A percentile compares a stretch with the other conserved stretches of the same genome.
phyloP scores from a whole-genome alignment of 2,329 filamentous ascomycete genomes.

The Aureobasidium sp. region DNA sequence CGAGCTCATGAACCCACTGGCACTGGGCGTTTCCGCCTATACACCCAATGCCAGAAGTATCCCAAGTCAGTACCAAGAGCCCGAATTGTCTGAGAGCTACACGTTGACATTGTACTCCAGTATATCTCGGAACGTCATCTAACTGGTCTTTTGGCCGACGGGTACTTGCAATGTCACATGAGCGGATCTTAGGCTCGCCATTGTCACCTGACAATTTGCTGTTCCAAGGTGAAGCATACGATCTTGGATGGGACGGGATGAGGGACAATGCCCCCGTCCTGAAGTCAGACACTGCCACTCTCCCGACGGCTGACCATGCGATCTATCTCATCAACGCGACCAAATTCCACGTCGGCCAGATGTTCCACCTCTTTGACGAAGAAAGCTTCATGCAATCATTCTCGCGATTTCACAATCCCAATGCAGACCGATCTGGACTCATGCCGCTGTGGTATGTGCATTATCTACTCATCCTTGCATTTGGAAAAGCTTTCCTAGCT shows the following conservation, averaged over 20 bases:
- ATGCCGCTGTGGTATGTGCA: slow-evolving; percentile 46
- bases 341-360: slow-evolving; percentile 49
- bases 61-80: no score
- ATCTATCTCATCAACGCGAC: slow-evolving; percentile 50
- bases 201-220: slow-evolving; percentile 44
- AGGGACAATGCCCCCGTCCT: slow-evolving; percentile 23
- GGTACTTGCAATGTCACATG: slow-evolving; percentile 44
- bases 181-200: slow-evolving; percentile 47
- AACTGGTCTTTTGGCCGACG: slow-evolving; percentile 51
- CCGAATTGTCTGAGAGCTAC: no score
- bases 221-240: not conserved
- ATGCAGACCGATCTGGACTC: slow-evolving; percentile 12
- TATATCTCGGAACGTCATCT: slow-evolving; percentile 49
- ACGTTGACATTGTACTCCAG: slow-evolving; percentile 18
- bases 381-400: slow-evolving; percentile 43
- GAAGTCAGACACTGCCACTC: slow-evolving; percentile 35
- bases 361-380: slow-evolving; percentile 51
- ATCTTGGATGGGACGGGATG: not conserved
- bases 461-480: slow-evolving; percentile 48
- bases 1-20: no score
- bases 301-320: slow-evolving; percentile 47
- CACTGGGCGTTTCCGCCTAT: no score
- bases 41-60: no score
- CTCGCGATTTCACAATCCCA: slow-evolving; percentile 34
- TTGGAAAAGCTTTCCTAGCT: slow-evolving; percentile 48